A percentile compares a stretch with the other conserved stretches of the same genome.
phyloP scores from a whole-genome alignment of 1,284 basidiomycete species.

The Waitea zeae region DNA sequence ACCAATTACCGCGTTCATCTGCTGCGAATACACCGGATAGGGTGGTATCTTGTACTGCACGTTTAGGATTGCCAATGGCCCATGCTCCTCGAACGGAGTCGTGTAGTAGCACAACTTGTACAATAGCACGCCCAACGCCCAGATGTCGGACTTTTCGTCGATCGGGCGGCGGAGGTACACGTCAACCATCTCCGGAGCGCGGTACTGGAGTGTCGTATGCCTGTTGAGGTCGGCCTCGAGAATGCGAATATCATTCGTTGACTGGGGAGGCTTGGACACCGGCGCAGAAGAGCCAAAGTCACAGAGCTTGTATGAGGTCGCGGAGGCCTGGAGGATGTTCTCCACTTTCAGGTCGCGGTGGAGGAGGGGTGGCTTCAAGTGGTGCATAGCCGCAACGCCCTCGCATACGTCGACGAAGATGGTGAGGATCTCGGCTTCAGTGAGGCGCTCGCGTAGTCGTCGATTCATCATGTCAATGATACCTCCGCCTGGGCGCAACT shows the following conservation, averaged over 20 bases:
- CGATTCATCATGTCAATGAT: conserved; percentile 99
- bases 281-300: conserved; percentile 93
- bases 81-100: conserved; percentile 95
- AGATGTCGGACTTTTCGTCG: conserved; percentile 81
- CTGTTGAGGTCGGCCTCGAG: conserved; percentile 88
- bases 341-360: conserved; percentile 99
- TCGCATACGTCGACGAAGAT: conserved; percentile 96
- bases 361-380: conserved; percentile 73
- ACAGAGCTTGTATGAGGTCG: conserved; percentile 83
- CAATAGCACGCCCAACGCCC: conserved; percentile 62
- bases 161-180: conserved; percentile 68
- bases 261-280: conserved; percentile 52
- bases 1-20: conserved; percentile 84
- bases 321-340: conserved; percentile 79
- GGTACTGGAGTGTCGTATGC: conserved; percentile 89
- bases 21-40: conserved; percentile 82
- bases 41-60: conserved; percentile 91
- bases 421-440: conserved; percentile 90
- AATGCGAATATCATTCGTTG: conserved; percentile 66
- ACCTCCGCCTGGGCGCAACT: conserved; percentile 55
- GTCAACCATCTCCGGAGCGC: conserved; percentile 98
- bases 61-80: conserved; percentile 89
- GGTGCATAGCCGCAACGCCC: conserved; percentile 92
- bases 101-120: conserved; percentile 96
- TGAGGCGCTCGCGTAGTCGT: conserved; percentile 80